A percentile compares a stretch with the other conserved stretches of the same genome.
These are phyloP conservation scores for Colletotrichum lini DNA, from an alignment of 2,329 filamentous ascomycete species.

Conservation along the genomic window DNA sequence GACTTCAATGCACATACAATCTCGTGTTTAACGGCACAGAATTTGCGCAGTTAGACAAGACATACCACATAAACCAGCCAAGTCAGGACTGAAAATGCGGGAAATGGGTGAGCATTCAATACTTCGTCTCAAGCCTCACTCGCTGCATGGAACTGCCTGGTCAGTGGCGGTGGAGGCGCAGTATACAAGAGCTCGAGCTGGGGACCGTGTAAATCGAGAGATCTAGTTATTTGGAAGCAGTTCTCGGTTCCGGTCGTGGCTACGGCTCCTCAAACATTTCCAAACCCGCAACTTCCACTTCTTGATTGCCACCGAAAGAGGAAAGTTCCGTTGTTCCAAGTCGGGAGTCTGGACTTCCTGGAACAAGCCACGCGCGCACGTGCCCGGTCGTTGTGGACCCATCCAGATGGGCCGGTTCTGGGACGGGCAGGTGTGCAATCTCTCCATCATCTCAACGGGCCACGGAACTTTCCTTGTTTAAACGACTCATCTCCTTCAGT, in stretches of 20 bases:
- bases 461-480: neutral
- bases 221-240: neutral
- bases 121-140: neutral
- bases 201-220: neutral
- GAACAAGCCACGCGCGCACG: neutral
- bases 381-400: slow-evolving; percentile 2
- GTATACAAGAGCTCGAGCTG: neutral
- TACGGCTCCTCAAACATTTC: slow-evolving; percentile 3
- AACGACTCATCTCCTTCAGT: neutral
- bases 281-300: neutral
- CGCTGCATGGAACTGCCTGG: neutral
- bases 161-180: neutral
- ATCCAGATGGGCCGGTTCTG: neutral
- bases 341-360: neutral
- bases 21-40: no score
- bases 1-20: no score
- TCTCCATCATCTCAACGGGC: neutral
- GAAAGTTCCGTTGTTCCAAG: slow-evolving; percentile 1
- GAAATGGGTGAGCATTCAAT: neutral
- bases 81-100: no score
- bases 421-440: slow-evolving; percentile 6
- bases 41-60: no score
- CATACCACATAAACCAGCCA: no score
- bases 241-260: neutral
- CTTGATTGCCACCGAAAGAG: neutral